A percentile compares a stretch with the other conserved stretches of the same genome.
These are phyloP conservation scores for Candida insectorum DNA, from an alignment of 805 yeast species.

Conservation along the genomic window DNA sequence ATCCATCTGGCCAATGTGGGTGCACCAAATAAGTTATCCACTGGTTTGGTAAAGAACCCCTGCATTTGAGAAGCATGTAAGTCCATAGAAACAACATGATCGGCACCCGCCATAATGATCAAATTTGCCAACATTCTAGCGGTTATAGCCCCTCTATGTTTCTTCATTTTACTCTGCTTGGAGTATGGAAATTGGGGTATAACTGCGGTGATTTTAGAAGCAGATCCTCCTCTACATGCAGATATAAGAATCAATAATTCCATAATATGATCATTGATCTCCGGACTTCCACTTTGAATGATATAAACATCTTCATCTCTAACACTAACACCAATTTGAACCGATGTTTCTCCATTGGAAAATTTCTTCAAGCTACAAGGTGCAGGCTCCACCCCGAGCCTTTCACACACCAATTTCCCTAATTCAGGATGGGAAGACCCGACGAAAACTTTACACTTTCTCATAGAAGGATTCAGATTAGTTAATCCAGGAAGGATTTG, in stretches of 20 bases:
- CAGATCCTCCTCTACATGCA: conserved; percentile 97
- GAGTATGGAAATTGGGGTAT: conserved; percentile 98
- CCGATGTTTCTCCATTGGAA: conserved; percentile 96
- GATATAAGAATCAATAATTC: conserved; percentile 88
- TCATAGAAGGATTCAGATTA: no score
- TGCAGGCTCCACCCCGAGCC: conserved; percentile 90
- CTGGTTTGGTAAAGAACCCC: conserved; percentile 96
- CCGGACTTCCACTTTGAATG: conserved; percentile 85
- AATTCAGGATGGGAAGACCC: conserved; percentile 96
- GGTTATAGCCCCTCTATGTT: conserved; percentile 97
- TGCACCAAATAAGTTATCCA: conserved; percentile 93
- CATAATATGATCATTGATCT: conserved; percentile 91
- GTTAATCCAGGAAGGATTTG: no score
- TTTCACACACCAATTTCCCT: conserved; percentile 84
- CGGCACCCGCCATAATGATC: conserved; percentile 97
- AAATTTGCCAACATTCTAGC: conserved; percentile 97
- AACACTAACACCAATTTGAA: conserved; percentile 90
- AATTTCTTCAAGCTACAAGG: conserved; percentile 89
- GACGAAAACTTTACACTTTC: conserved; percentile 94
- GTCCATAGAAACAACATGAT: conserved; percentile 97
- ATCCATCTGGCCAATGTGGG: conserved; percentile 97
- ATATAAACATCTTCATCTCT: conserved; percentile 96
- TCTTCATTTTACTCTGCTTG: conserved; percentile 96
- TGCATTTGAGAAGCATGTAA: conserved; percentile 97
- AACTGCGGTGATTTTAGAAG: conserved; percentile 95